These are phyloP conservation scores for Calocybe indica DNA, from an alignment of 768 basidiomycete species.

Conservation along the genomic window DNA sequence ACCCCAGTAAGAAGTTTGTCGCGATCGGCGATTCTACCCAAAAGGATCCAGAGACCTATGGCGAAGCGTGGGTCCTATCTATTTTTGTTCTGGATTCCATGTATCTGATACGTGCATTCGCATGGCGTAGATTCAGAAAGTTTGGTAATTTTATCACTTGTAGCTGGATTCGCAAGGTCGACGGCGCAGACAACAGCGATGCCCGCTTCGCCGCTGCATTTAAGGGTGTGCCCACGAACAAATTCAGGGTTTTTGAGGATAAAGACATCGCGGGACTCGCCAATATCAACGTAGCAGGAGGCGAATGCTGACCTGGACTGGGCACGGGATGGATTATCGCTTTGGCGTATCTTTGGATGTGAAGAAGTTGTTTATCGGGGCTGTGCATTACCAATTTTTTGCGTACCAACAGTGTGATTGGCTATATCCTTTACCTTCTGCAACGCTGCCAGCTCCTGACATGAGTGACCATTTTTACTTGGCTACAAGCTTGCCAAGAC, in stretches of 20 bases:
- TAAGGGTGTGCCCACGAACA: constrained; percentile 24
- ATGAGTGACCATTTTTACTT: too few species aligned
- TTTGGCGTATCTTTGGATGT: neutral
- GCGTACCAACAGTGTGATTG: too few species aligned
- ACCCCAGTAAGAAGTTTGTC: constrained; percentile 37
- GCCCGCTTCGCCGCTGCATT: constrained; percentile 29
- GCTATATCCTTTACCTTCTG: too few species aligned
- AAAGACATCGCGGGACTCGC: constrained; percentile 27
- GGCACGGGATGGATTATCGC: neutral
- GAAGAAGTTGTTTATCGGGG: neutral
- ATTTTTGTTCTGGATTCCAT: neutral
- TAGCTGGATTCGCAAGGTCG: constrained; percentile 39
- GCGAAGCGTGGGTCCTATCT: constrained; percentile 25
- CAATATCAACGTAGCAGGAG: constrained; percentile 31
- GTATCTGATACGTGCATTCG: neutral
- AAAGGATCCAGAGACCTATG: constrained; percentile 40
- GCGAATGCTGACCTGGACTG: constrained; percentile 20
- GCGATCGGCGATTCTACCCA: constrained; percentile 39
- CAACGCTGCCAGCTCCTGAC: too few species aligned
- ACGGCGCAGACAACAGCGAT: constrained; percentile 34
- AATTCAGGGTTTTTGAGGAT: constrained; percentile 28
- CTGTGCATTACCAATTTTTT: neutral
- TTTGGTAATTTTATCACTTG: constrained; percentile 30
- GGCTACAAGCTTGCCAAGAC: too few species aligned
- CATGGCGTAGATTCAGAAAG: constrained; percentile 24